Percentiles rank a stretch among this genome's conserved stretches.
These are phyloP conservation scores for Musa beccarii DNA, from an alignment of 176 grass and related monocot species.

Conservation along the genomic window DNA sequence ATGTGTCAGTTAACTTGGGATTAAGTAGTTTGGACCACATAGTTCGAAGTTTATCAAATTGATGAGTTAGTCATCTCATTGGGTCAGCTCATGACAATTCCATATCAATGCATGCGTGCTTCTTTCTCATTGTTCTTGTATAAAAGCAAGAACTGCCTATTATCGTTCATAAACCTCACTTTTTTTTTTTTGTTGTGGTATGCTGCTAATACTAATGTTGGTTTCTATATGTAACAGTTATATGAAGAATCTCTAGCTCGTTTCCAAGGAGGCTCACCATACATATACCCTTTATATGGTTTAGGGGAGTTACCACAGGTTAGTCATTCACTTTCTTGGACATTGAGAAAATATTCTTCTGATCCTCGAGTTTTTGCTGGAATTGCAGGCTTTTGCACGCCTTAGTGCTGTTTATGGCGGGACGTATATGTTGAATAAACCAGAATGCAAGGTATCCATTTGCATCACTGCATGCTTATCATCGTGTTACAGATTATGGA, in stretches of 20 bases:
- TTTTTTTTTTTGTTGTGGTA: neutral
- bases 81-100: too few relatives aligned
- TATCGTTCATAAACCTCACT: neutral
- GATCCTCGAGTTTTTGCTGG: conserved; percentile 12
- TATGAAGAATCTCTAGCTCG: conserved; percentile 72
- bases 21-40: too few relatives aligned
- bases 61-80: too few relatives aligned
- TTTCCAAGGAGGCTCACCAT: conserved; percentile 80
- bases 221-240: conserved; percentile 36
- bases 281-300: conserved; percentile 85
- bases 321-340: conserved; percentile 19
- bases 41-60: too few relatives aligned
- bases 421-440: conserved; percentile 90
- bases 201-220: conserved; percentile 12
- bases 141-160: neutral
- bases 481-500: conserved; percentile 5
- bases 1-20: too few relatives aligned
- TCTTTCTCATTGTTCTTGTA: neutral
- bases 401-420: conserved; percentile 98
- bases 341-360: neutral
- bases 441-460: conserved; percentile 76
- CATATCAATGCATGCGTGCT: neutral
- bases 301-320: conserved; percentile 81
- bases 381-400: conserved; percentile 74
- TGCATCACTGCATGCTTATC: neutral